Percentiles rank a stretch among this genome's conserved stretches.
These are phyloP conservation scores for Zancudomyces culisetae DNA, from an alignment of 371 early-diverging fungal species.

Conservation along the genomic window DNA sequence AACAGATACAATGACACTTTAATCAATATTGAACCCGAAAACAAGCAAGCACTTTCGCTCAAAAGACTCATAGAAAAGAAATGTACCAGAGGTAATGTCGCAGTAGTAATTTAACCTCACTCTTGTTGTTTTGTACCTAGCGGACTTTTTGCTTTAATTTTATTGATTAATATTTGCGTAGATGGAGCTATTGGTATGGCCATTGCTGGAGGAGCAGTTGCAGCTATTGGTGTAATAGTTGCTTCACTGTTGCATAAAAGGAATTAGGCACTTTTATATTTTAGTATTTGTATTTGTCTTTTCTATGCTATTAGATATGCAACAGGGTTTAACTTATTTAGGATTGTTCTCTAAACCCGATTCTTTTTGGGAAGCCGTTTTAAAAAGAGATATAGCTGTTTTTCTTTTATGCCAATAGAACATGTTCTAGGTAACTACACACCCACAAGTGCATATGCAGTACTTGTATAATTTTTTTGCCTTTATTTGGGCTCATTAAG, in stretches of 20 bases:
- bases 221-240: slow-evolving; percentile 32
- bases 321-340: too few relatives aligned
- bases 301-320: too few relatives aligned
- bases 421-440: too few relatives aligned
- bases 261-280: too few relatives aligned
- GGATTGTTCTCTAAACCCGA: too few relatives aligned
- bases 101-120: background rate
- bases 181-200: slow-evolving; percentile 84
- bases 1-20: slow-evolving; percentile 55
- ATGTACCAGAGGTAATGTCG: slow-evolving; percentile 52
- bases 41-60: slow-evolving; percentile 58
- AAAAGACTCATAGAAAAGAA: slow-evolving; percentile 63
- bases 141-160: slow-evolving; percentile 3
- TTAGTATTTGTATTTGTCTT: too few relatives aligned
- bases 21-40: slow-evolving; percentile 61
- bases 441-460: too few relatives aligned
- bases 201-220: slow-evolving; percentile 61
- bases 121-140: slow-evolving; percentile 1
- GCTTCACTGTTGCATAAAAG: slow-evolving; percentile 11
- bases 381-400: too few relatives aligned
- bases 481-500: too few relatives aligned
- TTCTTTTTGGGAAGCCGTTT: too few relatives aligned
- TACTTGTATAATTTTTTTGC: too few relatives aligned
- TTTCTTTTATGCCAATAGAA: too few relatives aligned
- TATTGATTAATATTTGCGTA: slow-evolving; percentile 1